A percentile compares a stretch with the other conserved stretches of the same genome.
phyloP scores from a whole-genome alignment of 441 rosid genomes.

The Theobroma grandiflorum region DNA sequence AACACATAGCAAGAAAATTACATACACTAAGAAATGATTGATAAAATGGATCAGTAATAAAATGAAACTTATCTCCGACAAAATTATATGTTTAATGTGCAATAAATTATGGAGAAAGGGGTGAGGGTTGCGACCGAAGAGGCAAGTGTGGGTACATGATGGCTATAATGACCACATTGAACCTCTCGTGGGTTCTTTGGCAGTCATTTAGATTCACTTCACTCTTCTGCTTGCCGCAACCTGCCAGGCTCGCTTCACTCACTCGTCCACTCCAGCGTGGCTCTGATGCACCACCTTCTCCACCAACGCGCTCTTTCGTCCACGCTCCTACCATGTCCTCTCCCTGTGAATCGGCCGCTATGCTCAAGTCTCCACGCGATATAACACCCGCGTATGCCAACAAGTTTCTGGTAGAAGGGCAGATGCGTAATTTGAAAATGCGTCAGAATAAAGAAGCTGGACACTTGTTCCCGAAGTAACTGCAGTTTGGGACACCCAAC shows the following conservation, averaged over 20 bases:
- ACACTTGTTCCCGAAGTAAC: conserved; percentile 54
- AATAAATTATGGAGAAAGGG: background rate
- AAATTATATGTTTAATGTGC: too few relatives aligned
- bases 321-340: conserved; percentile 32
- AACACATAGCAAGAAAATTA: too few relatives aligned
- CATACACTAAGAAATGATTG: too few relatives aligned
- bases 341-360: conserved; percentile 26
- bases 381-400: background rate
- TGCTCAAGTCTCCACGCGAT: conserved; percentile 1
- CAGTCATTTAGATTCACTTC: background rate
- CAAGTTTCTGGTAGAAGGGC: conserved; percentile 21
- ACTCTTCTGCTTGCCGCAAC: conserved; percentile 7
- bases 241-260: background rate
- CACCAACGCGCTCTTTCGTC: background rate
- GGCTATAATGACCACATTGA: background rate
- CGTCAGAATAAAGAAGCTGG: conserved; percentile 43
- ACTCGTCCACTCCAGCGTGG: conserved; percentile 6
- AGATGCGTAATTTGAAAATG: conserved; percentile 32
- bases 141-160: background rate
- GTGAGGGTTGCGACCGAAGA: background rate
- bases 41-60: too few relatives aligned
- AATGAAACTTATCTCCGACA: too few relatives aligned
- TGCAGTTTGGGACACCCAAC: conserved; percentile 34
- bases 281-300: background rate
- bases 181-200: background rate